These are phyloP conservation scores for Aspergillus nanangensis DNA, from an alignment of 495 filamentous ascomycete species.

Conservation along the genomic window DNA sequence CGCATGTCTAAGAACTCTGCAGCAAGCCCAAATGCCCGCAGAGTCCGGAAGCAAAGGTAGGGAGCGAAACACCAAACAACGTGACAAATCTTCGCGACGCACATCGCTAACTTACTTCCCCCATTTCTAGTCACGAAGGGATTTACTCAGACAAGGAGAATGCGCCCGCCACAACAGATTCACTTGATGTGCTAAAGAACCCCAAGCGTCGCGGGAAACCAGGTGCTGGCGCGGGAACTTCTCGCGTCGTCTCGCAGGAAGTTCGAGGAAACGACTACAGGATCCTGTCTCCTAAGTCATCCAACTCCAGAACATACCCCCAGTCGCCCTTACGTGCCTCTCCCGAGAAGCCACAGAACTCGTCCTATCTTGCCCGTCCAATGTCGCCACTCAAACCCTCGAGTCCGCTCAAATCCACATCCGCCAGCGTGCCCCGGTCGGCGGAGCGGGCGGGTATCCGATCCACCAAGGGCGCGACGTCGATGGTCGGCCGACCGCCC, in stretches of 20 bases:
- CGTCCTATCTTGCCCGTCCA: constrained; percentile 47
- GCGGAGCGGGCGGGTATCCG: constrained; percentile 17
- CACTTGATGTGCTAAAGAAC: constrained; percentile 42
- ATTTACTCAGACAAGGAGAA: constrained; percentile 77
- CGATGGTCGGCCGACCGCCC: constrained; percentile 20
- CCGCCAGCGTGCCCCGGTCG: constrained; percentile 14
- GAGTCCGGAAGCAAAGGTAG: constrained; percentile 62
- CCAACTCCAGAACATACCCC: constrained; percentile 67
- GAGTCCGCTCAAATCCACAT: constrained; percentile 45
- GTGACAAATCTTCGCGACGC: neutral
- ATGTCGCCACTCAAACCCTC: constrained; percentile 51
- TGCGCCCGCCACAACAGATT: constrained; percentile 37
- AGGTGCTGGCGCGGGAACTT: constrained; percentile 30
- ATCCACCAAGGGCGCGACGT: constrained; percentile 28
- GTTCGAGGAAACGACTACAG: constrained; percentile 43
- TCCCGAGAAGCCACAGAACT: constrained; percentile 38
- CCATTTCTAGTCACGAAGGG: constrained; percentile 54
- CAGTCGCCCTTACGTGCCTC: constrained; percentile 51
- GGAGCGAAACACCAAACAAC: constrained; percentile 6
- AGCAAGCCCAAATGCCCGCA: constrained; percentile 28
- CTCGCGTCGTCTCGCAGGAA: constrained; percentile 48
- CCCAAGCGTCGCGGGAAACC: constrained; percentile 57
- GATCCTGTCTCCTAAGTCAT: constrained; percentile 76
- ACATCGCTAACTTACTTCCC: constrained; percentile 7
- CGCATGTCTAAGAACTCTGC: constrained; percentile 20